Evolutionary conservation across 2,329 filamentous ascomycete species (phyloP).

Genomic region (Pseudocercospora crystallina): DNA sequence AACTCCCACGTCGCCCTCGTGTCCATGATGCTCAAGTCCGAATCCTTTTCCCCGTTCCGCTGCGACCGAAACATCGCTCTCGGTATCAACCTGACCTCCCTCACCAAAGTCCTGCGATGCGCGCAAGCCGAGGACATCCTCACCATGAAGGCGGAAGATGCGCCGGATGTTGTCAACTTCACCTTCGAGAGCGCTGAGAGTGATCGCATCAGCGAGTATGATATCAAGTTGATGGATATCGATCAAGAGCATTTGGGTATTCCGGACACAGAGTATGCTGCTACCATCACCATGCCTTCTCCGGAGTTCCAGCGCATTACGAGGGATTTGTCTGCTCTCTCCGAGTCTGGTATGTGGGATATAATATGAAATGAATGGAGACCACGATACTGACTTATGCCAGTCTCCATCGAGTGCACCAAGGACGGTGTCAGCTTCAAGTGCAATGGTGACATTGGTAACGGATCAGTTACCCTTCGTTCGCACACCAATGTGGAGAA

Average conservation of each 20-base stretch:
- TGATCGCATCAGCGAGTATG: constrained; percentile 96
- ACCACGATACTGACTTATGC: constrained; percentile 25
- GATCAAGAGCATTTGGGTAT: constrained; percentile 99
- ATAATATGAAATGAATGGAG: background rate
- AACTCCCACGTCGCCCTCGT: constrained; percentile 99
- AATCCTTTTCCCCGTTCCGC: constrained; percentile 90
- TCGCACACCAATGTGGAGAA: constrained; percentile 88
- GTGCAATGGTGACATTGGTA: constrained; percentile 92
- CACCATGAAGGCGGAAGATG: constrained; percentile 96
- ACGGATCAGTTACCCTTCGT: constrained; percentile 87
- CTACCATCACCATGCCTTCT: constrained; percentile 85
- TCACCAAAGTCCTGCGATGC: constrained; percentile 95
- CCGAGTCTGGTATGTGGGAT: constrained; percentile 77
- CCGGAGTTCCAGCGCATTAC: constrained; percentile 93
- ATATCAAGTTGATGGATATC: constrained; percentile 99
- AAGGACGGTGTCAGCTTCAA: constrained; percentile 98
- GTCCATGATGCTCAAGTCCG: constrained; percentile 97
- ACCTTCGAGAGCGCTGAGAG: constrained; percentile 87
- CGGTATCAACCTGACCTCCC: constrained; percentile 91
- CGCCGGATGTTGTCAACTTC: constrained; percentile 91
- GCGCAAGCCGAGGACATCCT: constrained; percentile 93
- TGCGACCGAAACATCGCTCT: constrained; percentile 99
- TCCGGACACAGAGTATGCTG: constrained; percentile 96
- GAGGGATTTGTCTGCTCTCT: constrained; percentile 85
- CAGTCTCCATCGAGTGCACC: constrained; percentile 91